phyloP scores from a whole-genome alignment of 1,284 basidiomycete species.

The Ustilago esculenta region DNA sequence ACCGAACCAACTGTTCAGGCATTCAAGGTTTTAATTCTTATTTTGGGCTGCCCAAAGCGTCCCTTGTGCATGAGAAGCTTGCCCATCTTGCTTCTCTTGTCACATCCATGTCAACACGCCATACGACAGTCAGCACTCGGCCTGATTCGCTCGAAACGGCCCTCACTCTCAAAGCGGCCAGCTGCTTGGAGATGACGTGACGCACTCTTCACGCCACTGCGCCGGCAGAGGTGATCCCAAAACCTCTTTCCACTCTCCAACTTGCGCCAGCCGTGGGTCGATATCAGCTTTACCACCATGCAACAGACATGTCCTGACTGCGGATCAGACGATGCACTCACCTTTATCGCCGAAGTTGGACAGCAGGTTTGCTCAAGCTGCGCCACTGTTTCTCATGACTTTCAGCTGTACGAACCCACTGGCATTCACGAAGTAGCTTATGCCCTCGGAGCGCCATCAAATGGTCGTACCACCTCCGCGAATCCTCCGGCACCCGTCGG shows the following conservation, averaged over 20 bases:
- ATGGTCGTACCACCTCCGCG: constrained; percentile 1
- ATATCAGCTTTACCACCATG: constrained; percentile 6
- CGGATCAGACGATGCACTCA: constrained; percentile 6
- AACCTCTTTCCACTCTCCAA: too few species aligned
- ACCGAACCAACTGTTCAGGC: too few species aligned
- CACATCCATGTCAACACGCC: too few species aligned
- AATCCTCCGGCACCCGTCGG: neutral
- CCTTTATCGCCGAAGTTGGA: constrained; percentile 16
- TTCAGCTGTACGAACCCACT: constrained; percentile 30
- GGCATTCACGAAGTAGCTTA: constrained; percentile 18
- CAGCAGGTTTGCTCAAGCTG: constrained; percentile 27
- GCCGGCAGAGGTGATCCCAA: constrained; percentile 1
- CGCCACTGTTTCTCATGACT: constrained; percentile 14
- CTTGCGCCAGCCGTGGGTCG: too few species aligned
- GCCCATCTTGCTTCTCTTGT: too few species aligned
- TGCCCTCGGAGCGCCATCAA: constrained; percentile 13
- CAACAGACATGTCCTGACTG: constrained; percentile 23
- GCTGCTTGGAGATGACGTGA: constrained; percentile 3
- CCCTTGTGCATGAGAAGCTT: too few species aligned
- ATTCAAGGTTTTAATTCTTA: too few species aligned
- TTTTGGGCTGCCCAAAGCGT: too few species aligned
- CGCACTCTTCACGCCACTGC: neutral
- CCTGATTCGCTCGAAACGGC: too few species aligned
- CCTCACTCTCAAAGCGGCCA: too few species aligned
- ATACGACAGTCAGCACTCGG: too few species aligned